Percentiles rank a stretch among this genome's conserved stretches.
phyloP scores from a whole-genome alignment of 495 filamentous ascomycete genomes.

The Aspergillus bertholletiae region DNA sequence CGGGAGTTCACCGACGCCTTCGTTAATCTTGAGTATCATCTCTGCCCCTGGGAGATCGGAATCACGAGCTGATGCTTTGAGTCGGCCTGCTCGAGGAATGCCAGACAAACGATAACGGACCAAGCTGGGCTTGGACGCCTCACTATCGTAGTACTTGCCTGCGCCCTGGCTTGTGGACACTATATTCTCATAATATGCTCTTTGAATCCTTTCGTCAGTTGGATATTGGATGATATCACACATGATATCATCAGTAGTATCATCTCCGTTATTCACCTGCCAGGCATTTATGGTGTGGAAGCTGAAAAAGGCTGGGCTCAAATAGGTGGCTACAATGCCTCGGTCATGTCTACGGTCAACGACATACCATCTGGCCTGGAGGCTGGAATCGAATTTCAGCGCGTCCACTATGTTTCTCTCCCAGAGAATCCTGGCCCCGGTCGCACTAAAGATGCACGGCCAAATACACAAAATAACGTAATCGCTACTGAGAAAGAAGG shows the following conservation, averaged over 20 bases:
- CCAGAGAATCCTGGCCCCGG: slow-evolving; percentile 8
- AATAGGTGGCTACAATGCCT: slow-evolving; percentile 2
- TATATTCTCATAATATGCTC: slow-evolving; percentile 10
- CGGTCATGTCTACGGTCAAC: slow-evolving; percentile 4
- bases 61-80: neutral
- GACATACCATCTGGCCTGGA: slow-evolving; percentile 8
- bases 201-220: neutral
- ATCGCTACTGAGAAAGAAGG: slow-evolving; percentile 11
- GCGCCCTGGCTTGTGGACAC: slow-evolving; percentile 4
- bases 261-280: slow-evolving; percentile 1
- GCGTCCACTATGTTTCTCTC: slow-evolving; percentile 11
- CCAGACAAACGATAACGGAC: slow-evolving; percentile 8
- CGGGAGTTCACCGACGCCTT: slow-evolving; percentile 3
- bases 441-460: neutral
- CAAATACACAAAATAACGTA: slow-evolving; percentile 13
- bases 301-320: slow-evolving; percentile 10
- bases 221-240: slow-evolving; percentile 13
- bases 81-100: neutral
- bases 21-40: neutral
- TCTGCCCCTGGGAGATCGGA: neutral
- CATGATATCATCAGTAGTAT: slow-evolving; percentile 4
- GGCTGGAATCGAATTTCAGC: neutral
- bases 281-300: slow-evolving; percentile 16
- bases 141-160: neutral
- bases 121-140: neutral